Evolutionary conservation across 805 yeast species (phyloP), one percentile per base, ranked within the genome.

Genomic region (Spencermartinsiella europaea): DNA sequence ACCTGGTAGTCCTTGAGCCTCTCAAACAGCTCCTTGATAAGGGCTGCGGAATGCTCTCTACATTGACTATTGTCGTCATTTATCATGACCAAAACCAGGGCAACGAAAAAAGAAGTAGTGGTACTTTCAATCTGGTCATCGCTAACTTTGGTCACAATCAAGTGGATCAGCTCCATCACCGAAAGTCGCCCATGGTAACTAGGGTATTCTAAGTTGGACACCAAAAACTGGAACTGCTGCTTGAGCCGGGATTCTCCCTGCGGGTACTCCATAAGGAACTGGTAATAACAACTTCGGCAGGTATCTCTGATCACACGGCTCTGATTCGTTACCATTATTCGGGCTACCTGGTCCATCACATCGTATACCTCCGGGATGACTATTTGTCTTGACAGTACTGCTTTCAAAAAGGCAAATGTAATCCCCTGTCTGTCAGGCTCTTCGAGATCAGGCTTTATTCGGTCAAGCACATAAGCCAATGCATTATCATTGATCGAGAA

Each of bases 231-330:
- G 66, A 91, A 82, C 53, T 87, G 95, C 56, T 83, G 85, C 52
- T 85, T 93, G 40, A 93, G 63, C 53, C 87, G 77, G 3, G 91
- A 89, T 56, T 81, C 75, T 27, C 98, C 89, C 68, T 91, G 97
- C 57, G 95, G 98, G 60, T 86, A 93, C 57, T 89, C 96, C 84
- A 88, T 84, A 59, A 93, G 67, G 57, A 93, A 93, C 57, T 82
- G 89, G 63, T 80, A 84, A 61, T 80, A 93, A 1, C 85, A 80
- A 53, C 86, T 77, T 65, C 98, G 76, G 5, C 97, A 80, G 64
- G 85, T 81, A 56, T 84, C 90, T 48, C 98, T 75, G 44, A 88
- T 85, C 58, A 83, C 88, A 42, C 77, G 77, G 2, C 91, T 74
- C 48, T 88, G 96, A 64, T 85, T 87, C 1, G 95, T 90, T 21